phyloP scores from a whole-genome alignment of 768 basidiomycete genomes.

The Floccularia luteovirens region DNA sequence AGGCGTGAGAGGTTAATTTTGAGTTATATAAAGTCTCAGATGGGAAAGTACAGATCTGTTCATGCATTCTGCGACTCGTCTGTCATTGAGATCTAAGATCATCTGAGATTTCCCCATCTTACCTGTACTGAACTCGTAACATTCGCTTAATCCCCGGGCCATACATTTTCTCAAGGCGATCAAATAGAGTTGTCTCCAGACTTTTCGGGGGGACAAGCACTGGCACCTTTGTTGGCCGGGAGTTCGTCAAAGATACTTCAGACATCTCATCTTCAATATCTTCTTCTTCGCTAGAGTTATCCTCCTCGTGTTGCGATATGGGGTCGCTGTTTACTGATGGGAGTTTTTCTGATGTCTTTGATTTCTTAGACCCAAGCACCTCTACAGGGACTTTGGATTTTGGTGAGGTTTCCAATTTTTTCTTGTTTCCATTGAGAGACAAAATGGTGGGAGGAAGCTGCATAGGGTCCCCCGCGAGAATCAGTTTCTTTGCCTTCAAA shows the following conservation, averaged over 20 bases:
- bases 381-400: conserved; percentile 2
- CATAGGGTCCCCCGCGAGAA: conserved; percentile 91
- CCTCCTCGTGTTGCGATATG: not conserved
- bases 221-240: conserved; percentile 7
- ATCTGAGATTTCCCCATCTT: conserved; percentile 11
- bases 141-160: conserved; percentile 77
- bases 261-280: not conserved
- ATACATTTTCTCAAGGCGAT: conserved; percentile 85
- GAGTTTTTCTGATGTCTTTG: not conserved
- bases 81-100: not conserved
- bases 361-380: not conserved
- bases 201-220: conserved; percentile 55
- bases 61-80: conserved; percentile 66
- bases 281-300: not conserved
- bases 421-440: conserved; percentile 41
- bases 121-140: conserved; percentile 89
- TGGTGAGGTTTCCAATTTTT: conserved; percentile 8
- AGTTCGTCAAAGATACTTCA: not conserved
- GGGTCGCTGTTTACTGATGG: not conserved
- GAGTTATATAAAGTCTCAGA: conserved; percentile 75
- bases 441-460: conserved; percentile 93
- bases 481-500: conserved; percentile 83
- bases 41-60: conserved; percentile 78
- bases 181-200: conserved; percentile 86
- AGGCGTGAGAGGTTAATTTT: conserved; percentile 58